Evolutionary conservation across 148 eudicot genomes (phyloP), one percentile per base, ranked within the genome.

Genomic region (Arbutus unedo): DNA sequence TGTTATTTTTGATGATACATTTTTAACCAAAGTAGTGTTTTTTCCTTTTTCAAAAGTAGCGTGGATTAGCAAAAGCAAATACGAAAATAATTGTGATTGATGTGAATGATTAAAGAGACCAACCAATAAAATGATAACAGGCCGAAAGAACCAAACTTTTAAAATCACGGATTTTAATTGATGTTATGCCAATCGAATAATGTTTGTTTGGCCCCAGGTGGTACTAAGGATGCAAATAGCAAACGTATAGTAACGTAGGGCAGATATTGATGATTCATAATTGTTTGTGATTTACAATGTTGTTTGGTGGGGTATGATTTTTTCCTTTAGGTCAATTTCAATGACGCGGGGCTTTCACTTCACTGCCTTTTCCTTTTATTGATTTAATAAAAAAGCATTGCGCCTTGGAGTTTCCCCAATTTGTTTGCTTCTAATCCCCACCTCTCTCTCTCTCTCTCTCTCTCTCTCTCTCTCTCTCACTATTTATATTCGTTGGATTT

Each of bases 131-230:
- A 67, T 25, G 44, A 67, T 67, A 67, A 67, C 44, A 67, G 72
- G 75, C 75, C 75, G 75, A 71, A 71, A 71, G 75, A 71, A 71
- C n/a, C 21, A 15, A 16, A 41, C 48, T 67, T 44, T 44, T 18
- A 43, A 31, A 38, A 71, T 71, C 47, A 71, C 23, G n/a, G 50
- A 44, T 71, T 44, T 43, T 43, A 71, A 71, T 18, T 0, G 3
- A 71, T 31, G 19, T 71, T 16, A 14, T 66, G 75, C 43, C 75
- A 71, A 71, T 71, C 75, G 43, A 43, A 71, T 44, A 43, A 44
- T 71, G 8, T n/a, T 71, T 18, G 75, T 7, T 38, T 43, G n/a
- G 49, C 50, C 47, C 75, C 8, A 43, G 5, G 5, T 1, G 8
- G 10, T 6, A 41, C 16, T 14, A 44, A 44, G 45, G 50, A 71